Evolutionary conservation across 208 protist species (phyloP), one percentile per base, ranked within the genome.

Genomic region (Trypanosoma vivax): DNA sequence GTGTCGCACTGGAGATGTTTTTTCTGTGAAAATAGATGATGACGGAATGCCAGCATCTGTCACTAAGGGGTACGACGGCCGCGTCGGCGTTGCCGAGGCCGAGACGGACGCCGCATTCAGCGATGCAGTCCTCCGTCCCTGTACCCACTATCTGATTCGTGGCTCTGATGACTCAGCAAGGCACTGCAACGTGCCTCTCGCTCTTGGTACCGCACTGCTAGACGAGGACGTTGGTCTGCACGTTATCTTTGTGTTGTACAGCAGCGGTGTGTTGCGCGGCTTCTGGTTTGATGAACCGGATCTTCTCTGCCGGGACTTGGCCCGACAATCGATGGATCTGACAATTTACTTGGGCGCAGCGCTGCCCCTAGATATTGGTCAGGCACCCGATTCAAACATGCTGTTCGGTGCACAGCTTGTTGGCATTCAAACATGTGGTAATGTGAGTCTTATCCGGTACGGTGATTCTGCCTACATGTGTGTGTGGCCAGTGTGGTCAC

Each of bases 151-250:
- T 33, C 34, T 76, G 18, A 27, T 76, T 42, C 35, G 60, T n/a
- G 35, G 55, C 34, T 29, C 21, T 31, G 31, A 0, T 9, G 35
- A 53, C 11, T 46, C 31, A 6, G 14, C 31, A n/a, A 37, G 29
- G 1, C 39, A 38, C 21, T 28, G 1, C 5, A 67, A 75, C 38
- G 49, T 72, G 40, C 76, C 85, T 18, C 63, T 93, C 5, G 79
- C 79, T 4, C 50, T 90, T 43, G 47, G 64, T 6, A 58, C 56
- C 16, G 47, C 59, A 19, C 53, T 74, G 18, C 30, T 89, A n/a
- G 83, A 94, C 61, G 70, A 62, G 21, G 83, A 86, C 48, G 76
- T 73, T 39, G 87, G 83, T n/a, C 62, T 72, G 18, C 70, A 81
- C 55, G 76, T 73, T 37, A 58, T 90, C 16, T 66, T 79, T 46